phyloP scores from a whole-genome alignment of 2,329 filamentous ascomycete genomes.

The Epichloe sibirici region DNA sequence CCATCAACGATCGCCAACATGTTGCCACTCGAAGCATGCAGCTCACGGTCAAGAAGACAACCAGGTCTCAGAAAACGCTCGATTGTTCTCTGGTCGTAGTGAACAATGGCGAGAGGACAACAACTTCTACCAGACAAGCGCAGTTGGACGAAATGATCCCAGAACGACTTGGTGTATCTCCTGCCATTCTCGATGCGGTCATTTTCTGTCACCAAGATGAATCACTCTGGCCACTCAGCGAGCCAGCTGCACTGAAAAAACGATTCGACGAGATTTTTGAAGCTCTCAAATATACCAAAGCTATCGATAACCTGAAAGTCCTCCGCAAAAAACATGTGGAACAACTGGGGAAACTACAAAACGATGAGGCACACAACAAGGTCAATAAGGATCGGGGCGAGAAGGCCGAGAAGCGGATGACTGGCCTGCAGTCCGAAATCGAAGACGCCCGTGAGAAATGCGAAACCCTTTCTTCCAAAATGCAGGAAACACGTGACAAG shows the following conservation, averaged over 20 bases:
- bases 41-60: conserved; percentile 73
- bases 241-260: conserved; percentile 76
- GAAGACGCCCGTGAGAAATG: conserved; percentile 47
- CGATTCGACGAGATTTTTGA: conserved; percentile 97
- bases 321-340: conserved; percentile 74
- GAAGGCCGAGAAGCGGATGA: conserved; percentile 52
- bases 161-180: conserved; percentile 75
- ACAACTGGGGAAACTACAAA: conserved; percentile 59
- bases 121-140: conserved; percentile 66
- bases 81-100: conserved; percentile 67
- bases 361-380: conserved; percentile 66
- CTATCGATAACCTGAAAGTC: conserved; percentile 86
- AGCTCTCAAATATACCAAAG: conserved; percentile 91
- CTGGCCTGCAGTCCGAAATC: conserved; percentile 54
- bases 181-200: conserved; percentile 81
- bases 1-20: conserved; percentile 65
- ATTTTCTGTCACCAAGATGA: conserved; percentile 99
- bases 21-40: conserved; percentile 76
- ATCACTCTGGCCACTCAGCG: conserved; percentile 91
- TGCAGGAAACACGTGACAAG: conserved; percentile 44
- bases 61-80: conserved; percentile 67
- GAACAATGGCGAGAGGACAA: conserved; percentile 66
- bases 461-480: conserved; percentile 44
- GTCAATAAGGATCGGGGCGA: conserved; percentile 76
- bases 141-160: conserved; percentile 80